Evolutionary conservation across 2,329 filamentous ascomycete species (phyloP).

Genomic region (Fusarium succisae): DNA sequence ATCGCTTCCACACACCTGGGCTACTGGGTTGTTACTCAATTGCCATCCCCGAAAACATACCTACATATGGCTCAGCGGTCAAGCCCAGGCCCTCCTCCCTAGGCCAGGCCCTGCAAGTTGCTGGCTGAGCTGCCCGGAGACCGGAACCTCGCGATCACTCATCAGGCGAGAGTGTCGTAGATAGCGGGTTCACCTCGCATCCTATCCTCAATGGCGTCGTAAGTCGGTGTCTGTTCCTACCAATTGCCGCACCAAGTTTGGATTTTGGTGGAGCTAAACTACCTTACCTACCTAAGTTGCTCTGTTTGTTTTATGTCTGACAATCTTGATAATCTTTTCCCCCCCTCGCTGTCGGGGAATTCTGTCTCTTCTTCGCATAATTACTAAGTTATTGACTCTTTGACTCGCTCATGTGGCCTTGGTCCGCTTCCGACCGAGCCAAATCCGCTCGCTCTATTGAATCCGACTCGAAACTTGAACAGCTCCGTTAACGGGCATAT

Average conservation of each 20-base stretch:
- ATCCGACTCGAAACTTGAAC: constrained; percentile 25
- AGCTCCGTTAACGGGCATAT: constrained; percentile 41
- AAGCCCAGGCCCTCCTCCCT: neutral
- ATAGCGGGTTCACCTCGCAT: constrained; percentile 27
- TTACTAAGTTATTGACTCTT: neutral
- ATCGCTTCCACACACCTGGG: neutral
- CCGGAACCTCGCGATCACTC: constrained; percentile 34
- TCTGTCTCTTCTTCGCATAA: neutral
- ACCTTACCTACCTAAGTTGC: neutral
- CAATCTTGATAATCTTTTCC: constrained; percentile 32
- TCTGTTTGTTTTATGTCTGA: constrained; percentile 18
- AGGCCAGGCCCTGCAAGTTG: constrained; percentile 3
- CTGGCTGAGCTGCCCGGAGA: constrained; percentile 41
- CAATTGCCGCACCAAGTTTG: constrained; percentile 34
- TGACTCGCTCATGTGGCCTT: neutral
- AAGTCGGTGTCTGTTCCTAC: constrained; percentile 11
- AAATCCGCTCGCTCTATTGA: constrained; percentile 32
- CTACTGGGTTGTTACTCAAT: neutral
- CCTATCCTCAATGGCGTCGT: constrained; percentile 16
- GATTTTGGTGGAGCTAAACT: constrained; percentile 21
- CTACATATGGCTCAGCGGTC: constrained; percentile 11
- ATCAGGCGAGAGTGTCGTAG: constrained; percentile 36
- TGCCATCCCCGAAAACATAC: neutral
- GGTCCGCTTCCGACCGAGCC: constrained; percentile 33
- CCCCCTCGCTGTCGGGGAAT: neutral